These are phyloP conservation scores for Hypoxylon sp. DNA, from an alignment of 2,329 filamentous ascomycete species.

Conservation along the genomic window DNA sequence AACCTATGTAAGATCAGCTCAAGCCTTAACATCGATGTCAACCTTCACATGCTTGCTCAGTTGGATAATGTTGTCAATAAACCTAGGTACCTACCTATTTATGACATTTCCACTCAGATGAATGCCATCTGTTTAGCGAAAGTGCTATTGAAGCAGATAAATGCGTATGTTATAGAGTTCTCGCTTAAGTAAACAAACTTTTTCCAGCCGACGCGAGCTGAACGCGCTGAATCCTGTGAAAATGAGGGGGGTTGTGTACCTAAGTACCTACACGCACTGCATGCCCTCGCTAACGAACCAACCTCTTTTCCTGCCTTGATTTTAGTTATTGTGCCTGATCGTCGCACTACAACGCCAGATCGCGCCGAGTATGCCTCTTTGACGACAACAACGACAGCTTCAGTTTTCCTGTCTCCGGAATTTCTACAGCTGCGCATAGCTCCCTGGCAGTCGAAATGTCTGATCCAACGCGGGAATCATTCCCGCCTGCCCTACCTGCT, in stretches of 20 bases:
- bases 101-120: not conserved
- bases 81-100: too few species aligned
- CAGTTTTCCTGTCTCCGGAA: constrained; percentile 7
- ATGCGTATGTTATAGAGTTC: not conserved
- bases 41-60: constrained; percentile 28
- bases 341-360: constrained; percentile 32
- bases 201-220: constrained; percentile 29
- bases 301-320: constrained; percentile 36
- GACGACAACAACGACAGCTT: constrained; percentile 31
- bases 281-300: constrained; percentile 14
- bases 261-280: constrained; percentile 19
- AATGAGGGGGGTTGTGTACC: constrained; percentile 24
- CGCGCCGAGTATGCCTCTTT: constrained; percentile 22
- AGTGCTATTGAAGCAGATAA: not conserved
- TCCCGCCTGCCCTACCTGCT: constrained; percentile 47
- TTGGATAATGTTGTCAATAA: not conserved
- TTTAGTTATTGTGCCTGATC: constrained; percentile 17
- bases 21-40: constrained; percentile 8
- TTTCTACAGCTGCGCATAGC: constrained; percentile 11
- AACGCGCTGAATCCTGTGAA: constrained; percentile 27
- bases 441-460: constrained; percentile 47
- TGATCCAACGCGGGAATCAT: constrained; percentile 50
- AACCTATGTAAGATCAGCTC: constrained; percentile 19
- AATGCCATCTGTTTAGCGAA: not conserved
- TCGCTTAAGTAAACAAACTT: constrained; percentile 27